Percentiles rank a stretch among this genome's conserved stretches.
These are phyloP conservation scores for Vitis labrusca DNA, from an alignment of 164 flowering plant genomes.

Conservation along the genomic window DNA sequence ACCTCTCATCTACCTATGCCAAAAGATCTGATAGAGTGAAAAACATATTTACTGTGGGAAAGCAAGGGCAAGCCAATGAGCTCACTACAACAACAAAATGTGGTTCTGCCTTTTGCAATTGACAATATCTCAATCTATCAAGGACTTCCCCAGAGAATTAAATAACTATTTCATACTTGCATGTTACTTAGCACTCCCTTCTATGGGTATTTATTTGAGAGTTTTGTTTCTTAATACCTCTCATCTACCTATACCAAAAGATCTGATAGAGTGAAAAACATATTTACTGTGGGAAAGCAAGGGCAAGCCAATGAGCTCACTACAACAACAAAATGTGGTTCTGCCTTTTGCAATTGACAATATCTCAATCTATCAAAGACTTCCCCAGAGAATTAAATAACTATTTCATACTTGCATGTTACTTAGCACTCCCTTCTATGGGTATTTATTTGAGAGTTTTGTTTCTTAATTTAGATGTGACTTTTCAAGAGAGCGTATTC, in stretches of 20 bases:
- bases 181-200: neutral
- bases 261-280: conserved; percentile 37
- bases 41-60: conserved; percentile 42
- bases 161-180: too few species aligned
- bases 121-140: too few species aligned
- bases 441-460: neutral
- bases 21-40: conserved; percentile 35
- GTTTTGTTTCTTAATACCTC: neutral
- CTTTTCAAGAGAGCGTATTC: neutral
- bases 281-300: conserved; percentile 40
- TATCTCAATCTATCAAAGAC: too few species aligned
- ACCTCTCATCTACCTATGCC: conserved; percentile 27
- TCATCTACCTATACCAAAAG: conserved; percentile 30
- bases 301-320: conserved; percentile 39
- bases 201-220: neutral
- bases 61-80: conserved; percentile 38
- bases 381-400: too few species aligned
- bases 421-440: neutral
- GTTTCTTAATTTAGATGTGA: neutral
- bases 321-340: conserved; percentile 35
- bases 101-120: neutral
- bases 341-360: too few species aligned
- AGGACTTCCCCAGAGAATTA: too few species aligned
- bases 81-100: conserved; percentile 42
- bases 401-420: too few species aligned